Evolutionary conservation across 2,329 filamentous ascomycete genomes (phyloP).

Genomic region (Aureobasidium sp.): DNA sequence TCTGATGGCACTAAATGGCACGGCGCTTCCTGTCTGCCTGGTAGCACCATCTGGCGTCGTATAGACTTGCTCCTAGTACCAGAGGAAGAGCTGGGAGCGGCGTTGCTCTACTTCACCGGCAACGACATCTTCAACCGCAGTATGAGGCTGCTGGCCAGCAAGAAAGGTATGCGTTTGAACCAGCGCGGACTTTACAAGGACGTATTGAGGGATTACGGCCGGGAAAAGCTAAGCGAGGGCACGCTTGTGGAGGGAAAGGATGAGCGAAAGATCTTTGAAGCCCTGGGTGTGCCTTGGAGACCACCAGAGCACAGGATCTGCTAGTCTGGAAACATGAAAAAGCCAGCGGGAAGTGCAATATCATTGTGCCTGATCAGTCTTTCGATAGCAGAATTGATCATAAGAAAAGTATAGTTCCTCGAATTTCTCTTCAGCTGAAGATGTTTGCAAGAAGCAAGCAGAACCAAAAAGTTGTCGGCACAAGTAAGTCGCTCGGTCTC

Average conservation of each 20-base stretch:
- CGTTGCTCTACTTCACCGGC: conserved; percentile 90
- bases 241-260: conserved; percentile 64
- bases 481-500: too few relatives aligned
- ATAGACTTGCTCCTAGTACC: conserved; percentile 84
- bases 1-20: conserved; percentile 74
- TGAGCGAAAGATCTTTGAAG: conserved; percentile 74
- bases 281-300: conserved; percentile 77
- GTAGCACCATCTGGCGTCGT: conserved; percentile 61
- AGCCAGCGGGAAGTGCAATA: too few relatives aligned
- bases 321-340: conserved; percentile 28
- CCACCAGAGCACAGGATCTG: conserved; percentile 71
- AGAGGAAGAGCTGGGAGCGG: conserved; percentile 69
- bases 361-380: too few relatives aligned
- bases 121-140: conserved; percentile 93
- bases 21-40: conserved; percentile 68
- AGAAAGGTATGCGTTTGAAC: conserved; percentile 77
- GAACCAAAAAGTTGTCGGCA: too few relatives aligned
- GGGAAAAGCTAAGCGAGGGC: conserved; percentile 60
- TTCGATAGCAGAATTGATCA: too few relatives aligned
- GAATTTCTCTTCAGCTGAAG: too few relatives aligned
- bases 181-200: conserved; percentile 72
- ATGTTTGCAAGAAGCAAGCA: too few relatives aligned
- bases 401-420: too few relatives aligned
- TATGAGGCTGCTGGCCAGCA: conserved; percentile 69
- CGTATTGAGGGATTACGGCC: conserved; percentile 53